phyloP scores from a whole-genome alignment of 108 stramenopile species.

The Pseudonitzschia pungens region DNA sequence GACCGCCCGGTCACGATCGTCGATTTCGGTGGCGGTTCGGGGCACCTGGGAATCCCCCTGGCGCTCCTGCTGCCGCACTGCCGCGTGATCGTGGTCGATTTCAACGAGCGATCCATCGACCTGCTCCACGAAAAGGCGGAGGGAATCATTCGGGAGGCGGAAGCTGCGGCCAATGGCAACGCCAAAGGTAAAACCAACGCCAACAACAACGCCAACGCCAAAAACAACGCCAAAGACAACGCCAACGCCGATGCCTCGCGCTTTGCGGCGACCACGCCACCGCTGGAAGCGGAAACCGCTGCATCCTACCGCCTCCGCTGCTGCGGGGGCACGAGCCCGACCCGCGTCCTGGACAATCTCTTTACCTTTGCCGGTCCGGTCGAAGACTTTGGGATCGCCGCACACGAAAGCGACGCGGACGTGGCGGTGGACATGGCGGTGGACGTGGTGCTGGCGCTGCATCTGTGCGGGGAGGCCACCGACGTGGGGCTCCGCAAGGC shows the following conservation, averaged over 20 bases:
- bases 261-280: no score
- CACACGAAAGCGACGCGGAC: no score
- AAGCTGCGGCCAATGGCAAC: neutral
- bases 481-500: slow-evolving; percentile 66
- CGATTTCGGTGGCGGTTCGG: slow-evolving; percentile 77
- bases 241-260: no score
- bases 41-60: slow-evolving; percentile 66
- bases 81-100: slow-evolving; percentile 66
- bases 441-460: slow-evolving; percentile 68
- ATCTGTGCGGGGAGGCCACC: slow-evolving; percentile 79
- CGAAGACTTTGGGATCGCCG: slow-evolving; percentile 40
- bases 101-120: slow-evolving; percentile 55
- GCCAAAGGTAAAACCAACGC: no score
- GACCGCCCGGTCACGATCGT: slow-evolving; percentile 49
- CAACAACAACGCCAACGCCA: no score
- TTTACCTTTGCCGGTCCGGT: slow-evolving; percentile 60
- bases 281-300: no score
- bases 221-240: no score
- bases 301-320: neutral
- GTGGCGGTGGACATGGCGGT: slow-evolving; percentile 34
- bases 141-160: slow-evolving; percentile 17
- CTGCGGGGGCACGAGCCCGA: neutral
- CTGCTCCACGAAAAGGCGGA: slow-evolving; percentile 55
- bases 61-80: slow-evolving; percentile 62
- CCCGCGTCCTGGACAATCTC: slow-evolving; percentile 47